Base-by-base conservation (phyloP, 2,329 filamentous ascomycete species). In the Venturia nashicola region DNA sequence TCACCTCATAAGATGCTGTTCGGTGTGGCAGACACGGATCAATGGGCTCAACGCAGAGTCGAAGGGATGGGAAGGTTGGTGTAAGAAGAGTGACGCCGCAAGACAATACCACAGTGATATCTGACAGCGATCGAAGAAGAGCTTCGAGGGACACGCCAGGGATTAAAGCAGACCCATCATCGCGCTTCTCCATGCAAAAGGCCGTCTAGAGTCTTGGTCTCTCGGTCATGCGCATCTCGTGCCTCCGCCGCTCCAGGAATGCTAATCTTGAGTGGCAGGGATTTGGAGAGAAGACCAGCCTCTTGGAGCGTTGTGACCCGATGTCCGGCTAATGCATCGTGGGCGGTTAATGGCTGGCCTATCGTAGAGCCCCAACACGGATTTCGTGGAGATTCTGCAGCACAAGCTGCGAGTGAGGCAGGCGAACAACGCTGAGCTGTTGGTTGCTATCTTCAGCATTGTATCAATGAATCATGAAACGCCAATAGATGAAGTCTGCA, bases 91-190 rank as follows among this genome's bases (percentile, higher is more conserved):
- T 36, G 39, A 57, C 51, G 32, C 51, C 51, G 51, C 51, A 57
- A 57, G 51, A 57, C 16, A 57, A 57, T 36, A 57, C 27, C 51
- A 57, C 51, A 36, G 51, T 57, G 32, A n/a, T 55, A 55, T 57
- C 27, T 57, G 51, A 57, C 32, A n/a, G 51, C 27, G 51, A 57
- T 57, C 51, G 51, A 57, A 54, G 51, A 57, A 36, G 32, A 34
- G 32, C 51, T 57, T 36, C 51, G 51, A 36, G 14, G 51, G 51
- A 57, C 32, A 18, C 1, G 32, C 27, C 51, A 57, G 51, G 51
- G 51, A 36, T 57, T 57, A 57, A n/a, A 36, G 51, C 51, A 57
- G 27, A 20, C 27, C 20, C 51, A 57, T 57, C 14, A 36, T 57
- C 51, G 32, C 51, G 32, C 27, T 36, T 57, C 51, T 57, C 51